Base-by-base conservation (phyloP, 2,329 filamentous ascomycete genomes). In the Zymoseptoria ardabiliae region DNA sequence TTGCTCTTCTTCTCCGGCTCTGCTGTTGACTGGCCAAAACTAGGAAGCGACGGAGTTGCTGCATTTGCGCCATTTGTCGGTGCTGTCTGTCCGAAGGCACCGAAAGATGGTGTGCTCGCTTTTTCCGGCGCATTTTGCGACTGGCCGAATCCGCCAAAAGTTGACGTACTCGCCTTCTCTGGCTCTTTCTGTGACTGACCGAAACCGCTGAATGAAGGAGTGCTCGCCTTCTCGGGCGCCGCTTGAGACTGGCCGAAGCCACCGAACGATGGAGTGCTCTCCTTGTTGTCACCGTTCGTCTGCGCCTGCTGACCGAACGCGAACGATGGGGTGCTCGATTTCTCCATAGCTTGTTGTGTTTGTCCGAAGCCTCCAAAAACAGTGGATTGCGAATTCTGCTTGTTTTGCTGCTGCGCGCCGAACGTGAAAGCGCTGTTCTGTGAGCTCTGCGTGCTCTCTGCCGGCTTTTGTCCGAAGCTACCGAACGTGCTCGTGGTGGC, bases 401-500 rank as follows among this genome's bases (percentile, higher is more conserved):
- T 58, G 35, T 48, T 30, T 58, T 58, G 56, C 28, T 50, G 28
- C 23, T 19, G 41, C 28, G 30, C 25, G 23, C 57, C 57, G 30
- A 59, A 58, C 1, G 22, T 58, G 56, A 62, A 50, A 25, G 30
- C 50, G 52, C 48, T 54, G 48, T 49, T 59, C 23, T 60, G 53
- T 41, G 35, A 17, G 30, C 56, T 60, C 45, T 60, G 56, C 20
- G 57, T 58, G 23, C 23, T 58, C 35, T 61, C 59, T 48, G 58
- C 59, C 51, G 61, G 58, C 48, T 63, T 41, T 53, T 55, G 59
- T 53, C 58, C 55, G 30, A 65, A 65, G 48, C 61, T 62, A 51
- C 61, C 61, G 30, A 65, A 65, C 22, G 58, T 56, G 53, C 53
- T 56, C 53, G 58, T 65, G 6, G 61, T 62, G 48, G 51, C 53